phyloP scores from a whole-genome alignment of 129 eudicot species.

The Helichrysum umbraculigerum region DNA sequence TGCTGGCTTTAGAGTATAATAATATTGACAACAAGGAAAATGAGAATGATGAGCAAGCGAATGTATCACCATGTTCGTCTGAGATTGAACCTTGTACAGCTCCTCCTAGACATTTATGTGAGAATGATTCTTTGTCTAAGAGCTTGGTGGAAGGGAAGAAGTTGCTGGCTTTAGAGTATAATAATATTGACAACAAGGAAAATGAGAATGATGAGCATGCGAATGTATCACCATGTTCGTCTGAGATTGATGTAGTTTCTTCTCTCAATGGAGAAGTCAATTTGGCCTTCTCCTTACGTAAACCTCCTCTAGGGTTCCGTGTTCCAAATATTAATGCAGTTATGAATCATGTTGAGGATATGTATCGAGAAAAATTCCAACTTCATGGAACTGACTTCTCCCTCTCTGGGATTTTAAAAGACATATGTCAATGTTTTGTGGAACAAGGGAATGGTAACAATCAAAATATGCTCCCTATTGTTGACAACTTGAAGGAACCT shows the following conservation, averaged over 20 bases:
- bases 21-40: too few relatives aligned
- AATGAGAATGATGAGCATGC: slow-evolving; percentile 32
- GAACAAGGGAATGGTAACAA: slow-evolving; percentile 27
- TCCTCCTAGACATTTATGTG: slow-evolving; percentile 13
- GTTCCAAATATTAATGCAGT: slow-evolving; percentile 41
- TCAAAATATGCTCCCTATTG: slow-evolving; percentile 8
- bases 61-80: too few relatives aligned
- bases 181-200: slow-evolving; percentile 20
- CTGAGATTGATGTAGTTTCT: slow-evolving; percentile 47
- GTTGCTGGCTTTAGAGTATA: slow-evolving; percentile 17
- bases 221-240: slow-evolving; percentile 13
- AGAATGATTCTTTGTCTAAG: slow-evolving; percentile 18
- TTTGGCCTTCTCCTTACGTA: slow-evolving; percentile 31
- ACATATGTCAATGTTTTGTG: slow-evolving; percentile 39
- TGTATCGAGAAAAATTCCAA: slow-evolving; percentile 27
- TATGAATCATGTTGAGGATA: slow-evolving; percentile 42
- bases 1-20: neutral
- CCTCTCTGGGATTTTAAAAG: slow-evolving; percentile 33
- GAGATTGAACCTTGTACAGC: slow-evolving; percentile 14
- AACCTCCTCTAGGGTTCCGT: slow-evolving; percentile 28
- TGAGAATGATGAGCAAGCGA: too few relatives aligned
- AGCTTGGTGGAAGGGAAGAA: slow-evolving; percentile 1
- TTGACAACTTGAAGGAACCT: slow-evolving; percentile 6
- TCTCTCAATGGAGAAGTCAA: slow-evolving; percentile 47
- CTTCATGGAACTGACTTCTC: slow-evolving; percentile 33